phyloP scores from a whole-genome alignment of 495 filamentous ascomycete species.

The Amphirosellinia nigrospora region DNA sequence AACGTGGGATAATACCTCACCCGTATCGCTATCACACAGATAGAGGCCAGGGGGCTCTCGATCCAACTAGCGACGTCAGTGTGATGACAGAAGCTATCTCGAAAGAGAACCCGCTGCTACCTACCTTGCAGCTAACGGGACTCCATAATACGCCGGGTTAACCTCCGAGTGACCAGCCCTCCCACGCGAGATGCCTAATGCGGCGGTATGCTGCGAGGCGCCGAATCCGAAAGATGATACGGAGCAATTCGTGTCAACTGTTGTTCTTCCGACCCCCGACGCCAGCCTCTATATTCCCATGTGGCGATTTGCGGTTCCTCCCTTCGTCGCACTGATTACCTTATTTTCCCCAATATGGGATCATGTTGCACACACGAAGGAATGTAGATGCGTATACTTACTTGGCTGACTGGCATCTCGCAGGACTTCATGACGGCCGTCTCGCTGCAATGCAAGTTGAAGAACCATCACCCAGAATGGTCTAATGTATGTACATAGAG shows the following conservation, averaged over 20 bases:
- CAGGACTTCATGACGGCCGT: slow-evolving; percentile 68
- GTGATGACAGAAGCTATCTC: slow-evolving; percentile 23
- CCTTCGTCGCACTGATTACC: background rate
- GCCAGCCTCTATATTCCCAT: background rate
- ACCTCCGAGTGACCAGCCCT: slow-evolving; percentile 22
- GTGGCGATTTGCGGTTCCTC: background rate
- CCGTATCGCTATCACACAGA: slow-evolving; percentile 18
- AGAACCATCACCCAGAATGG: slow-evolving; percentile 70
- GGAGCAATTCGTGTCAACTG: background rate
- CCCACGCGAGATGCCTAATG: slow-evolving; percentile 23
- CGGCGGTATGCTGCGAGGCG: slow-evolving; percentile 23
- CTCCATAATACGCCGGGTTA: slow-evolving; percentile 22
- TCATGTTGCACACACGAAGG: background rate
- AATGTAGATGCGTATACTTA: background rate
- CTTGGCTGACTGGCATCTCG: slow-evolving; percentile 18
- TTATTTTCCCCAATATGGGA: background rate
- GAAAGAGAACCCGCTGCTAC: background rate
- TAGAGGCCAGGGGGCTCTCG: background rate
- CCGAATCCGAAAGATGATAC: slow-evolving; percentile 18
- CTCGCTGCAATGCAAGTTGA: slow-evolving; percentile 59
- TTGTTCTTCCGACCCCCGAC: slow-evolving; percentile 10
- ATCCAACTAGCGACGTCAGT: slow-evolving; percentile 9
- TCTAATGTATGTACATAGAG: slow-evolving; percentile 56
- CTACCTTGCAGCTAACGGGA: slow-evolving; percentile 20
- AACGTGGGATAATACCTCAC: slow-evolving; percentile 17